Evolutionary conservation across 768 basidiomycete genomes (phyloP).

Genomic region (Chalciporus chontae): DNA sequence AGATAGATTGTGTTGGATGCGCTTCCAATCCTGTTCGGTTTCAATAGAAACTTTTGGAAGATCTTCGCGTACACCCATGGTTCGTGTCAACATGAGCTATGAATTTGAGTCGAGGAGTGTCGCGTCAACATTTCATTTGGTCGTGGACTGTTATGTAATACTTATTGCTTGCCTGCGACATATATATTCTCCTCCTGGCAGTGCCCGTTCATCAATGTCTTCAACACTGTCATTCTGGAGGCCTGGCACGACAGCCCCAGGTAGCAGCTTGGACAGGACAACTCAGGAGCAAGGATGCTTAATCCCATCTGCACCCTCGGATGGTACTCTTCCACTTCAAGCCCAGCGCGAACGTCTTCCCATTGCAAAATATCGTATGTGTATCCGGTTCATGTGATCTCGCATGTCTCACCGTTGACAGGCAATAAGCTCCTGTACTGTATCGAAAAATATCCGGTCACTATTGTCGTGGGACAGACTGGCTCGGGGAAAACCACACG

Average conservation of each 20-base stretch:
- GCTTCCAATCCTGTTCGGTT: constrained; percentile 62
- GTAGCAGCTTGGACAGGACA: constrained; percentile 82
- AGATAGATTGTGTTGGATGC: constrained; percentile 52
- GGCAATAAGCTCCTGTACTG: constrained; percentile 79
- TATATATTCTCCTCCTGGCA: too few relatives aligned
- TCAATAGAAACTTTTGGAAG: constrained; percentile 59
- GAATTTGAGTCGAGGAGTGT: too few relatives aligned
- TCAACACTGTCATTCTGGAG: constrained; percentile 79
- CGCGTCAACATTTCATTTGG: too few relatives aligned
- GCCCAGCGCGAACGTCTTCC: constrained; percentile 80
- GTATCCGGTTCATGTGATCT: constrained; percentile 1
- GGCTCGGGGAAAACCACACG: constrained; percentile 98
- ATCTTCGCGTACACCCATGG: constrained; percentile 39
- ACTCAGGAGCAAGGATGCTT: constrained; percentile 73
- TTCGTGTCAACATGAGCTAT: not conserved
- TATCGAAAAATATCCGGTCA: constrained; percentile 78
- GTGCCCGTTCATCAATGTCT: constrained; percentile 27
- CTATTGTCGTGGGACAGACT: constrained; percentile 91
- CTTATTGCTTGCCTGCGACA: too few relatives aligned
- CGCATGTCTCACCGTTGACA: constrained; percentile 28
- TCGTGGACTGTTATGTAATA: too few relatives aligned
- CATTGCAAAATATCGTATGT: constrained; percentile 83
- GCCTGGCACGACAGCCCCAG: constrained; percentile 80
- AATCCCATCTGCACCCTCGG: constrained; percentile 58
- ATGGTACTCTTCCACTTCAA: constrained; percentile 58